phyloP scores from a whole-genome alignment of 2,329 filamentous ascomycete genomes.

The Karstenula rhodostoma region DNA sequence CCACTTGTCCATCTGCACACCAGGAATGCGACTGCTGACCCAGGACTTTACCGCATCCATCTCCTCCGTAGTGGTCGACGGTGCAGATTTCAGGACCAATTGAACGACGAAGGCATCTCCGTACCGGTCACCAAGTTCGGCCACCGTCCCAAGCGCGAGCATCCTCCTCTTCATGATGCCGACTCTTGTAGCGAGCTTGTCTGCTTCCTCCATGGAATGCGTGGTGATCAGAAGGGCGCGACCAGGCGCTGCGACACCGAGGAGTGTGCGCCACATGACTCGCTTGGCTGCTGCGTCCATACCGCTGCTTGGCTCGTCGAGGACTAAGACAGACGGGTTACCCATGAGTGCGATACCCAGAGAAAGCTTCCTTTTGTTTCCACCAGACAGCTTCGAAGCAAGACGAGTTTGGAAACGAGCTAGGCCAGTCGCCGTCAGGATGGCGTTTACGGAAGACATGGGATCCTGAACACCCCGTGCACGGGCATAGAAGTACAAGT shows the following conservation, averaged over 20 bases:
- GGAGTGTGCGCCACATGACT: slow-evolving; percentile 89
- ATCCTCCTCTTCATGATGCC: slow-evolving; percentile 88
- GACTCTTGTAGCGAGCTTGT: slow-evolving; percentile 81
- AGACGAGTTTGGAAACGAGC: slow-evolving; percentile 74
- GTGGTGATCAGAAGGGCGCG: slow-evolving; percentile 89
- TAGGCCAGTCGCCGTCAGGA: slow-evolving; percentile 83
- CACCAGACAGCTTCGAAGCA: slow-evolving; percentile 82
- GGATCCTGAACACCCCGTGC: slow-evolving; percentile 80
- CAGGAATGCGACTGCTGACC: slow-evolving; percentile 68
- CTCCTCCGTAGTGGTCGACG: slow-evolving; percentile 73
- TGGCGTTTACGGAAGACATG: slow-evolving; percentile 77
- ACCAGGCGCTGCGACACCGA: slow-evolving; percentile 71
- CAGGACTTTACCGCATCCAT: slow-evolving; percentile 72
- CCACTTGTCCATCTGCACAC: slow-evolving; percentile 64
- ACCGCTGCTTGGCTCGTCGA: slow-evolving; percentile 88
- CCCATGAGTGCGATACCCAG: slow-evolving; percentile 92
- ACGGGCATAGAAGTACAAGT: slow-evolving; percentile 86
- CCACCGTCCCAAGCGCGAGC: slow-evolving; percentile 82
- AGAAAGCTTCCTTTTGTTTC: slow-evolving; percentile 92
- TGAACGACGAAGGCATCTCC: slow-evolving; percentile 85
- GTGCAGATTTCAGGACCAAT: slow-evolving; percentile 76
- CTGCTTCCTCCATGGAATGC: slow-evolving; percentile 94
- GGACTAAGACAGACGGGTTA: slow-evolving; percentile 83
- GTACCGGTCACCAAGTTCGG: slow-evolving; percentile 75
- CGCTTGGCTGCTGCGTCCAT: slow-evolving; percentile 92